Conservation (phyloP, 129 eudicot genomes). For the Flaveria trinervia region DNA sequence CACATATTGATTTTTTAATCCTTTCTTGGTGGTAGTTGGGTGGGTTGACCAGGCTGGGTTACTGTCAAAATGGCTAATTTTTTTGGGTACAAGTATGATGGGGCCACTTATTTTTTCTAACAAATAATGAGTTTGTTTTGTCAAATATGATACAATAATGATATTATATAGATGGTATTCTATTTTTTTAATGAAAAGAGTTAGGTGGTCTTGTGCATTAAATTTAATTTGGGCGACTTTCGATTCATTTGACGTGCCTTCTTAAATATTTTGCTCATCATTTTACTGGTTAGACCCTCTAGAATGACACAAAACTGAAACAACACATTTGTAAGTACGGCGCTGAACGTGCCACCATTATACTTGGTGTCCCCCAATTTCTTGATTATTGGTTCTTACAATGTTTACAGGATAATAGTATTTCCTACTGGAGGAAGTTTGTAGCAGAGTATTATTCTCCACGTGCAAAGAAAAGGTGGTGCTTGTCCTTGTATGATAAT, state of each 20-base stretch:
- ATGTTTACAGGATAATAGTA: slow-evolving; percentile 65
- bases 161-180: not conserved
- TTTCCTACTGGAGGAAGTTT: slow-evolving; percentile 94
- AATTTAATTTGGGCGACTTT: not conserved
- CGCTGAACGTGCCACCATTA: not conserved
- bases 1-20: not conserved
- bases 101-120: not conserved
- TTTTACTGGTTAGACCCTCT: not conserved
- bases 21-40: not conserved
- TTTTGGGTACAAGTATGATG: not conserved
- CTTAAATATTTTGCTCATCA: not conserved
- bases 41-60: not conserved
- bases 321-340: not conserved
- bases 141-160: not conserved
- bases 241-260: not conserved
- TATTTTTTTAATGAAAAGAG: not conserved
- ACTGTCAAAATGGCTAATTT: not conserved
- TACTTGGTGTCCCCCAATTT: not conserved
- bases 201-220: not conserved
- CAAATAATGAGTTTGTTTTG: not conserved
- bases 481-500: slow-evolving; percentile 82
- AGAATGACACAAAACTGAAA: not conserved
- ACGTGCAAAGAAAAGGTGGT: slow-evolving; percentile 98
- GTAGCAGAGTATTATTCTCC: slow-evolving; percentile 94
- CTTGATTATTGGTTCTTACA: not conserved